Evolutionary conservation across 75 land plant genomes (phyloP), one percentile per base, ranked within the genome.

Genomic region (Adiantum capillusveneris): DNA sequence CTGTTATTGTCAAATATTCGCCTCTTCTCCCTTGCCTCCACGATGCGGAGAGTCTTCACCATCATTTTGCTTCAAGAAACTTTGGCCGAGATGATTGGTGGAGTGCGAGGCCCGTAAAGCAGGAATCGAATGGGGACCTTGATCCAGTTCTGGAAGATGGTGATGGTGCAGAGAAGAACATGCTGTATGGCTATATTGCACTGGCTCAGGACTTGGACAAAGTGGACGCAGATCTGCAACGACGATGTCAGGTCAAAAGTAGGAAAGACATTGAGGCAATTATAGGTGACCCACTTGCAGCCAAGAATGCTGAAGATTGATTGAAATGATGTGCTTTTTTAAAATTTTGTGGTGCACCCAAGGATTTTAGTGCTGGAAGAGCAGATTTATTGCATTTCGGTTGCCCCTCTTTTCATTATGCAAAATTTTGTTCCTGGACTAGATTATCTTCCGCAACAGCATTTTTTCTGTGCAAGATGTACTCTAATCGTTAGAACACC

Each of bases 231-330:
- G 74, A 66, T 16, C 55, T 54, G 6, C 68, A 58, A 66, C 65
- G 49, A 18, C 45, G 69, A 18, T 70, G 62, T 50, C 14, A 64
- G 52, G 44, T 79, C 13, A 79, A 58, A 52, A 83, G 82, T 70
- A 83, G 70, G 51, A 83, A 57, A 67, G 85, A 79, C 11, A 75
- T 79, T 21, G 64, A 56, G 43, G 75, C 69, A 29, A 56, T 82
- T 41, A 65, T 66, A 25, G 72, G 70, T 65, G 81, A 60, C 12
- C 59, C 80, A 6, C 14, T 46, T 20, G 21, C 49, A n/a, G 49
- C 21, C 2, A 17, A 46, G 49, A 39, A 39, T n/a, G 37, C 9
- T 34, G 37, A 34, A 34, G 37, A 34, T 9, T 34, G 37, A 34
- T 34, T 34, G 37, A 34, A 34, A n/a, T n/a, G n/a, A n/a, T n/a